Base-by-base conservation (phyloP, 805 yeast genomes). In the Kuraishia cidri region DNA sequence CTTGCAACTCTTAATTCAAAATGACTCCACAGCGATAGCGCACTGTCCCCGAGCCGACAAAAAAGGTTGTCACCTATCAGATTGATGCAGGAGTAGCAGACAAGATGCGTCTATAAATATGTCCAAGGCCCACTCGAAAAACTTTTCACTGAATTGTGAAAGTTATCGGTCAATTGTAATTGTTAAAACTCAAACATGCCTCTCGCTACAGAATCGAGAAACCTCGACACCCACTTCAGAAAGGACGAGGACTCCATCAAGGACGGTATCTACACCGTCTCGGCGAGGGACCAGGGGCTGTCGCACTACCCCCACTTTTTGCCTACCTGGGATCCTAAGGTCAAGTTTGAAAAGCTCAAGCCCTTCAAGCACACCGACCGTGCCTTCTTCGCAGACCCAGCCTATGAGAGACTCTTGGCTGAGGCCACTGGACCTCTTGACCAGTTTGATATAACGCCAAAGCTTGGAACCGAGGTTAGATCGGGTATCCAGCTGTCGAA, bases 281-380 rank as follows among this genome's bases (percentile, higher is more conserved):
- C 70, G 30, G 64, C 62, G 41, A 52, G 54, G 30, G 61, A 54
- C 27, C 57, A 60, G 39, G 53, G 63, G 26, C 34, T 27, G 5
- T 42, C 62, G 5, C 33, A 44, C 30, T 66, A 59, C 51, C 79
- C 80, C 2, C 76, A 70, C 8, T 79, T 72, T 58, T 62, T 77
- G 31, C 86, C 86, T 11, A 68, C 81, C 2, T 78, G 81, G 81
- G 73, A 77, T 46, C 77, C 77, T n/a, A 58, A 48, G 14, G 67
- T 72, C 44, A 68, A 69, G 43, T 65, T 54, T 45, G 65, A 61
- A 4, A 26, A 77, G n/a, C 60, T 69, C 42, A 64, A 66, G 42
- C 70, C 71, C 35, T 75, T 73, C 56, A 72, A 70, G 46, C 68
- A 60, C 46, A 52, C 52, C 21, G 88, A 80, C 45, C 75, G 78